These are phyloP conservation scores for Arachnomyces sp. DNA, from an alignment of 2,329 filamentous ascomycete species.

Conservation along the genomic window DNA sequence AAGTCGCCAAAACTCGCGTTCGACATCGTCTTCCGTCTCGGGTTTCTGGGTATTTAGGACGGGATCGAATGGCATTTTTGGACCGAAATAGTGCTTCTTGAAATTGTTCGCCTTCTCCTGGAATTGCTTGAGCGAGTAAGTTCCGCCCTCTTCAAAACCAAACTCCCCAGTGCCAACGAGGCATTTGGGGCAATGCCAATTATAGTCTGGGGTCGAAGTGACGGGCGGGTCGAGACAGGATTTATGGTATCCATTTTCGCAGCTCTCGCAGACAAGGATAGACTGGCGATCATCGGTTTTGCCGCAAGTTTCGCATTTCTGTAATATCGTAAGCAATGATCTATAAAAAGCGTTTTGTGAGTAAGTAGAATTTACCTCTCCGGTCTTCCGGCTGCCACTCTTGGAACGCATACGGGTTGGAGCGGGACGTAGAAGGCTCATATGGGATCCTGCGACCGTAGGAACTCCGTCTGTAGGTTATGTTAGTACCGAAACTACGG, in stretches of 20 bases:
- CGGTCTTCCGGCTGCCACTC: conserved; percentile 49
- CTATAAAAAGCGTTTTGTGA: conserved; percentile 4
- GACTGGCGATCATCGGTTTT: conserved; percentile 64
- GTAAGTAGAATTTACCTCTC: conserved; percentile 42
- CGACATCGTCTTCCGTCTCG: conserved; percentile 90
- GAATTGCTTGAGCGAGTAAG: conserved; percentile 92
- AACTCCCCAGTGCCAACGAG: conserved; percentile 95
- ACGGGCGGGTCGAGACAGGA: conserved; percentile 82
- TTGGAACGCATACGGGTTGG: conserved; percentile 52
- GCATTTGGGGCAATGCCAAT: conserved; percentile 95
- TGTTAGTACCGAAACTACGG: conserved; percentile 32
- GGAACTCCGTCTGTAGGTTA: conserved; percentile 47
- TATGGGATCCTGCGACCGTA: conserved; percentile 91
- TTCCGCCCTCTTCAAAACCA: conserved; percentile 90
- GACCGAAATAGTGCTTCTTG: conserved; percentile 87
- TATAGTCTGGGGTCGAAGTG: conserved; percentile 66
- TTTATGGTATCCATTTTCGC: conserved; percentile 81
- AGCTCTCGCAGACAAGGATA: conserved; percentile 80
- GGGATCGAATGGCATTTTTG: conserved; percentile 81
- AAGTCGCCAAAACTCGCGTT: conserved; percentile 92
- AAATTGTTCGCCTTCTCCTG: conserved; percentile 94
- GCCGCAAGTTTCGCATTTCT: conserved; percentile 82
- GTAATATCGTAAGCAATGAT: conserved; percentile 20
- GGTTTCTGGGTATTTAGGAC: conserved; percentile 71
- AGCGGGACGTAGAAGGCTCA: conserved; percentile 84